Evolutionary conservation across 1,139 yeast genomes (phyloP), one percentile per base, ranked within the genome.

Genomic region (Spathaspora sp.): DNA sequence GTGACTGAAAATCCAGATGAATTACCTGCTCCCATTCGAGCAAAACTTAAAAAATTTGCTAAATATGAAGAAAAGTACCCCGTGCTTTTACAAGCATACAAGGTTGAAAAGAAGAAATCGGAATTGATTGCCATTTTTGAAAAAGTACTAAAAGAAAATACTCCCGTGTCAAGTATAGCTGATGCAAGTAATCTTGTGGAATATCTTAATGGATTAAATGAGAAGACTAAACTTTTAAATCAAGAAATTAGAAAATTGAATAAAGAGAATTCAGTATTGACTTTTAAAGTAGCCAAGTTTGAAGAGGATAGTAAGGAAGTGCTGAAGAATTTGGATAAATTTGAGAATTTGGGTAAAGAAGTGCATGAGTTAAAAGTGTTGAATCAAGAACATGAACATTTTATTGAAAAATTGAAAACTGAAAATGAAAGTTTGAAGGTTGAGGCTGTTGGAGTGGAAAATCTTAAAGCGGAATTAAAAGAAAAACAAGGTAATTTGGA

Each of bases 41-140:
- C 83, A 11, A 86, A 86, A 57, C 67, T 91, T 65, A 78, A 79
- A 51, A 90, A 89, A 68, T 89, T 89, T 60, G 82, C 80, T 48
- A 90, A 89, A 62, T 93, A 90, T 63, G 98, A 93, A 63, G 87
- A 86, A 47, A 89, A 89, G 60, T 91, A 90, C 61, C 98, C 97
- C 0, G 67, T 82, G 17, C 70, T 91, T 13, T 74, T 89, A 43
- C 86, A 86, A 42, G 97, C 98, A 0, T 91, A 87, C 67, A 87
- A 89, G 60, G 70, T 77, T 1, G 97, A 90, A 61, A 89, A 88
- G 68, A 72, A 78, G 41, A 86, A 85, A 55, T 70, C 78, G 1
- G 85, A 81, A 43, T 72, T 85, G 45, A 77, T 90, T n/a, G 69
- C 62, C 7, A 60, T 74, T 1, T 86, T 91, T 57, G 97, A 90